Evolutionary conservation across 768 basidiomycete genomes (phyloP), one percentile per base, ranked within the genome.

Genomic region (Xerocomus potaroensis): DNA sequence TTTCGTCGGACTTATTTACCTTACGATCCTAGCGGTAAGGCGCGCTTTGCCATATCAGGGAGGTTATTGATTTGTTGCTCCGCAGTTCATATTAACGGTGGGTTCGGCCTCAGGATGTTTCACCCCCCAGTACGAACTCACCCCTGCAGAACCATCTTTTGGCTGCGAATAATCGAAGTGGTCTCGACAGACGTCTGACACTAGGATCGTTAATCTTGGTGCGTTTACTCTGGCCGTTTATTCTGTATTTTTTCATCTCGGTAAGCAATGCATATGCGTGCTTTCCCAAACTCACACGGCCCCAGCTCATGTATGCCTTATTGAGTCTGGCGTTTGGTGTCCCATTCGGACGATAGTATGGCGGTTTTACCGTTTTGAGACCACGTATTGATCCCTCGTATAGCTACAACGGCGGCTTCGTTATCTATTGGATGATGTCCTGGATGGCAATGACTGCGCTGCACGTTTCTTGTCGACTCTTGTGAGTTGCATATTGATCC

Each of bases 341-440:
- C 1, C 74, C 80, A 19, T 76, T 84, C 50, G 62, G 57, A 9
- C 69, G 76, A 45, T 71, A 62, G 72, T 80, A 29, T 26, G 74
- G 64, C 30, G 18, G 8, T 23, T 19, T 43, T 11, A 11, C 35
- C 32, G 9, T 29, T 10, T 27, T 27, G 32, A 24, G 21, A 10
- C 11, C 26, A 16, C 4, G n/a, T 26, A 33, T 41, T 41, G 6
- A 56, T 16, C 30, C 12, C 26, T 23, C 5, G n/a, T 6, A 16
- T 41, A 72, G 76, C 45, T 80, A 74, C 41, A 77, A 77, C 15
- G 61, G 63, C 0, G 83, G 83, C 0, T 81, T 84, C 53, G 50
- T 83, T 27, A 65, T 84, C 22, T 84, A 79, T 57, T 85, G 84
- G 83, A 81, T 82, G 79, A 65, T 82, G 49, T 77, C 76, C 47